Base-by-base conservation (phyloP, 441 rosid species). In the Brassica balearica region DNA sequence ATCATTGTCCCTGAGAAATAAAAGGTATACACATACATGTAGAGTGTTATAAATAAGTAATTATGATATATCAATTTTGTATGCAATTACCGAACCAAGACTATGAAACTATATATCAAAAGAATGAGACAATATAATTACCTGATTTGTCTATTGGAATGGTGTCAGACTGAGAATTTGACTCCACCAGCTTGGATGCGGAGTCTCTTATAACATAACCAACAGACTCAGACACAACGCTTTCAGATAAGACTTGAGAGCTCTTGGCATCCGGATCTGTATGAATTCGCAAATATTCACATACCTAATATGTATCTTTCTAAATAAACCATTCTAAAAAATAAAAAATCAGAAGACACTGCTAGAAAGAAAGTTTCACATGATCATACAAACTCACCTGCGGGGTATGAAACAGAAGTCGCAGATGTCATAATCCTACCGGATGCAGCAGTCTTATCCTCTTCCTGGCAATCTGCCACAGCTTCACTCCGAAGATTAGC, bases 141-240 rank as follows among this genome's bases (percentile, higher is more conserved):
- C 97, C 92, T 77, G 85, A 80, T 60, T 82, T 82, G 32, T 77
- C 76, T 11, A 63, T 64, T 76, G 76, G 71, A 78, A 71, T 59
- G 76, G 83, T 66, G 83, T 83, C 82, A 27, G 83, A 72, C 48
- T 74, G 77, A 68, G 82, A 41, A 69, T 82, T 80, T 19, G 19
- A 19, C 19, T 19, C 19, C 19, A 19, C 19, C 19, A 19, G 19
- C 19, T 19, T 19, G 19, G 79, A 81, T 71, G 65, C 74, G n/a
- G 75, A 22, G 64, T 65, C 75, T 76, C 32, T 84, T 41, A 67
- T 75, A 19, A 5, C 32, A 27, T 27, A 27, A 3, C 71, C 79
- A 76, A 60, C 80, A n/a, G 82, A 65, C 11, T 80, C 43, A 7
- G 78, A 71, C 58, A 53, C 79, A 71, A 79, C 61, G 48, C 51